Evolutionary conservation across 2,329 filamentous ascomycete species (phyloP), one percentile per base, ranked within the genome.

Genomic region (Knoxdaviesia proteae): DNA sequence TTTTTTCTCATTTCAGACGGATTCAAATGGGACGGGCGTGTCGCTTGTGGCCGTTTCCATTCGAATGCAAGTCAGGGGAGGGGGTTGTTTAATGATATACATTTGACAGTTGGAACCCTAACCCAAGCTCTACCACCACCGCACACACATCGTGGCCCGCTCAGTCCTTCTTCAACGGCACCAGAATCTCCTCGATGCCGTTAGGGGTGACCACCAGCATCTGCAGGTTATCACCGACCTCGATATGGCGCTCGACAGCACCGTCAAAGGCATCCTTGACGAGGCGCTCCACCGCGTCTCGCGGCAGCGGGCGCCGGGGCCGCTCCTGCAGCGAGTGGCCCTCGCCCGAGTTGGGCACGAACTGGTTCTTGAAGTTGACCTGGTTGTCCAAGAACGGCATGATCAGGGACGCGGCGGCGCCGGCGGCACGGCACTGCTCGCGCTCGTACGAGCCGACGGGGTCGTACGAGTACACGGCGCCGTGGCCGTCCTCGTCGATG

Each of bases 331-430:
- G 65, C 43, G 77, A 79, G 61, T 94, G 82, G 38, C 88, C 88
- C 47, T 74, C 71, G 45, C 84, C 86, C 53, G 82, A 88, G 39
- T 80, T 83, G 7, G 88, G 86, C 44, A 90, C 70, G 58, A 94
- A 93, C 67, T 94, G 88, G 61, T 98, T 98, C 74, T 94, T 98
- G 70, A 88, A 88, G 67, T 96, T 96, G 67, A 98, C 90, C 64
- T 98, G 92, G 61, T 98, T 98, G 62, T 98, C 90, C 56, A 98
- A 65, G 70, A 98, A 98, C 1, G 90, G 90, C 83, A 94, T 98
- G 63, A 98, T 98, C 61, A 98, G 65, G 55, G 83, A 90, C 43
- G 84, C 80, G 20, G 87, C 87, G 9, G 90, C 87, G 53, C 90
- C 90, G 37, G 84, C 90, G 34, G 90, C 87, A 50, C 88, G 77